Percentiles rank a stretch among this genome's conserved stretches.
Conservation (phyloP, 2,329 filamentous ascomycete genomes). For the Trichoderma lentiforme region DNA sequence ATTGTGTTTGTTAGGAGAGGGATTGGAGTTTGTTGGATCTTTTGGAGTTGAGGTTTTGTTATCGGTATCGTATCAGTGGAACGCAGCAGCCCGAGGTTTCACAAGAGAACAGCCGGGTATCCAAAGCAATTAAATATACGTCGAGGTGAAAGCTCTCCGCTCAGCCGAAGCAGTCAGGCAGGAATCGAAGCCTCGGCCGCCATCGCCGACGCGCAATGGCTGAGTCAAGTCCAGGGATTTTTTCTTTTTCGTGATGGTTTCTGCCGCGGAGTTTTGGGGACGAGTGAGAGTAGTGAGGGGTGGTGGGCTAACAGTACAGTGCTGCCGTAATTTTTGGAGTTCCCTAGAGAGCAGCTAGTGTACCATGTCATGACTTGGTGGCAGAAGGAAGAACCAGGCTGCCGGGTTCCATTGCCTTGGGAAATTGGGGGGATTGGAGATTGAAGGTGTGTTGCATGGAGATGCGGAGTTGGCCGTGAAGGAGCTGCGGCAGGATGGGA, state of each 20-base stretch:
- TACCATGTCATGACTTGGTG: neutral
- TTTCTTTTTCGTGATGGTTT: conserved; percentile 43
- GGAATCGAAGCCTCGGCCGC: conserved; percentile 22
- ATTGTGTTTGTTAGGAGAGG: neutral
- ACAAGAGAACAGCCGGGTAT: neutral
- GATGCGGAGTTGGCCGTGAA: neutral
- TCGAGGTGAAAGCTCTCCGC: neutral
- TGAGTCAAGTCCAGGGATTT: conserved; percentile 15
- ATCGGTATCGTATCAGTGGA: neutral
- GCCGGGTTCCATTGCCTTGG: neutral
- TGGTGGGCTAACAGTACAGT: neutral
- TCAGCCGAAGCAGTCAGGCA: conserved; percentile 17
- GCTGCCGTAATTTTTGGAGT: conserved; percentile 3
- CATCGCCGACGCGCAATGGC: conserved; percentile 35
- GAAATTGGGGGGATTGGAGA: too few species aligned
- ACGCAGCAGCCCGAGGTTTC: neutral
- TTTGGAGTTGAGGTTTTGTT: neutral
- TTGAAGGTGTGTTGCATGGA: neutral
- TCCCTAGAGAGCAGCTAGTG: too few species aligned
- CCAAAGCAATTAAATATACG: neutral
- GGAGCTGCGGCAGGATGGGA: neutral
- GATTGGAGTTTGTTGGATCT: neutral
- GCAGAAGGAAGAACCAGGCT: neutral
- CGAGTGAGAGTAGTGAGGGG: conserved; percentile 13
- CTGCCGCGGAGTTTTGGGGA: conserved; percentile 48